Evolutionary conservation across 2,329 filamentous ascomycete genomes (phyloP).

Genomic region (Neobulgaria alba): DNA sequence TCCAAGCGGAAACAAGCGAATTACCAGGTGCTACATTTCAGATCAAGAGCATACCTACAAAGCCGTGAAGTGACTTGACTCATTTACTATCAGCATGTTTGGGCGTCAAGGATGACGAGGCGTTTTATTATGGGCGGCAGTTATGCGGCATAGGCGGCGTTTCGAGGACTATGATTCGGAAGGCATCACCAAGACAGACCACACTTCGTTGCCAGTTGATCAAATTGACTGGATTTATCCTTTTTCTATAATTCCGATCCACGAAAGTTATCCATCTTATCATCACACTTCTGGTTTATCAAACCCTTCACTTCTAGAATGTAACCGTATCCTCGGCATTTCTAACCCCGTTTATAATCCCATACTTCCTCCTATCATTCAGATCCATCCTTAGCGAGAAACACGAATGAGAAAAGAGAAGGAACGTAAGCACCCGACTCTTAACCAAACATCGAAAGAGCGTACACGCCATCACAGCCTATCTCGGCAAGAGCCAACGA

Average conservation of each 20-base stretch:
- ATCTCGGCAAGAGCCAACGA: constrained; percentile 31
- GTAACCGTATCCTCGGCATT: background rate
- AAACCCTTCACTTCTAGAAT: background rate
- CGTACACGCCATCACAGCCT: constrained; percentile 32
- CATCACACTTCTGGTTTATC: no score
- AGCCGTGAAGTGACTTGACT: constrained; percentile 38
- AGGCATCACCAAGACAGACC: background rate
- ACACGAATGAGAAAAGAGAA: constrained; percentile 18
- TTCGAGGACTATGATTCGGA: constrained; percentile 6
- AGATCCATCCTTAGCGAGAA: constrained; percentile 6
- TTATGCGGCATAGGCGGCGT: constrained; percentile 17
- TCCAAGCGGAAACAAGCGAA: constrained; percentile 83
- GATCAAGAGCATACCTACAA: constrained; percentile 73
- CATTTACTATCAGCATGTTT: background rate
- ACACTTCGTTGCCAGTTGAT: background rate
- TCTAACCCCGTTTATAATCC: background rate
- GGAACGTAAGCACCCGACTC: constrained; percentile 7
- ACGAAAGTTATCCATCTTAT: background rate
- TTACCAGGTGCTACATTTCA: constrained; percentile 88
- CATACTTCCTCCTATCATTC: constrained; percentile 1
- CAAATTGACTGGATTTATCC: background rate
- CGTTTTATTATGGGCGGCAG: background rate
- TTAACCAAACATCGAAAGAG: constrained; percentile 8
- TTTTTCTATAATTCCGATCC: background rate
- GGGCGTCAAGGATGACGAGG: background rate